Percentiles rank a stretch among this genome's conserved stretches.
Conservation (phyloP, 2,329 filamentous ascomycete species). For the Trichoderma endophyticum region DNA sequence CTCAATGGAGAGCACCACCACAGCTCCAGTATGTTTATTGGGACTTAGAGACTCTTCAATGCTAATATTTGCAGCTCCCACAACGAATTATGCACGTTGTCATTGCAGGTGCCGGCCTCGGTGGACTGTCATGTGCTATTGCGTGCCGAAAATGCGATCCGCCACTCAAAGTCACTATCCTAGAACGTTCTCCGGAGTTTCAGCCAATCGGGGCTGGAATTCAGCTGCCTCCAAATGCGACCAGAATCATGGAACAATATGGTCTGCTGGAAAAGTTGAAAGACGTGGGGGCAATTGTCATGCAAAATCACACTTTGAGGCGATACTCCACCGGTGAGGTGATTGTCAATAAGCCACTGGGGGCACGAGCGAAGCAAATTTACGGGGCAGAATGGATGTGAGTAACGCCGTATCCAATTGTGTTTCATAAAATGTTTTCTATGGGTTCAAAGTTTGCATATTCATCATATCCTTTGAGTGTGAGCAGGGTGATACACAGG, state of each 20-base stretch:
- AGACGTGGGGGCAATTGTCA: background rate
- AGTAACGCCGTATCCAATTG: background rate
- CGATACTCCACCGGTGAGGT: background rate
- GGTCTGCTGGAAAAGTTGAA: background rate
- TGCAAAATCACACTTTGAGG: background rate
- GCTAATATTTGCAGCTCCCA: background rate
- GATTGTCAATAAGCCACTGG: background rate
- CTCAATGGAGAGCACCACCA: background rate
- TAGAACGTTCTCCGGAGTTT: background rate
- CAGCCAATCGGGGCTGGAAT: background rate
- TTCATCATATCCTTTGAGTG: background rate
- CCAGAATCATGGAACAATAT: background rate
- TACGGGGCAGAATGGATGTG: background rate
- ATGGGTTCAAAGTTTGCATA: background rate
- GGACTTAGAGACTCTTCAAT: background rate
- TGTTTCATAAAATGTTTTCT: background rate
- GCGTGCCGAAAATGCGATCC: background rate
- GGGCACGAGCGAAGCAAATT: background rate
- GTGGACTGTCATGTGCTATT: background rate
- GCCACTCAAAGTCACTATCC: background rate
- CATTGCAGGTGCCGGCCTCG: background rate
- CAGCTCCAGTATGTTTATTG: background rate
- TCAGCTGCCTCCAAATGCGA: background rate
- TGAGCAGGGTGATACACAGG: background rate
- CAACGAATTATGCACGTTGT: background rate